Percentiles rank a stretch among this genome's conserved stretches.
Evolutionary conservation across 1,284 basidiomycete genomes (phyloP).

Genomic region (Mycosarcoma maydis): DNA sequence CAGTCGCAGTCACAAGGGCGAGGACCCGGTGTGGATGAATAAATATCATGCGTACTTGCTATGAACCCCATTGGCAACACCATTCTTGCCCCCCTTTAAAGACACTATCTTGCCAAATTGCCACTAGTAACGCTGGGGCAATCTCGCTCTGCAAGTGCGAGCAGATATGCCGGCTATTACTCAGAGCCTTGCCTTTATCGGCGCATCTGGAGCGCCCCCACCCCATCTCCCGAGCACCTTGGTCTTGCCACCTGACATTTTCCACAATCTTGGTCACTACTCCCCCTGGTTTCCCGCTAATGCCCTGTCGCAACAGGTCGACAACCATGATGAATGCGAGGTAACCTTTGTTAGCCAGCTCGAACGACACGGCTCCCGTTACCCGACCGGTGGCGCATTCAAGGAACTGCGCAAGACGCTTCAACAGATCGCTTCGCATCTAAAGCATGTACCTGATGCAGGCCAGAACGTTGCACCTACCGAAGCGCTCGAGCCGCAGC

Average conservation of each 20-base stretch:
- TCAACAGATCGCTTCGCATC: slow-evolving; percentile 38
- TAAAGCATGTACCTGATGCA: slow-evolving; percentile 22
- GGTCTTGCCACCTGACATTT: slow-evolving; percentile 28
- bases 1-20: no score
- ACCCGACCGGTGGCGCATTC: slow-evolving; percentile 39
- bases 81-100: no score
- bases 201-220: not conserved
- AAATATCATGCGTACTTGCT: no score
- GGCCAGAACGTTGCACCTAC: not conserved
- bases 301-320: not conserved
- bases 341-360: slow-evolving; percentile 46
- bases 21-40: no score
- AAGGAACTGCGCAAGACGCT: slow-evolving; percentile 37
- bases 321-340: slow-evolving; percentile 5
- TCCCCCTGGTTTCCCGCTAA: slow-evolving; percentile 41
- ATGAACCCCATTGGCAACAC: no score
- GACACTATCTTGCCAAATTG: no score
- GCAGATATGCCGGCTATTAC: slow-evolving; percentile 24
- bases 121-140: no score
- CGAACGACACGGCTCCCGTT: slow-evolving; percentile 44
- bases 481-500: slow-evolving; percentile 23
- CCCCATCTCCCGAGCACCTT: slow-evolving; percentile 11
- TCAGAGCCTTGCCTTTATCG: not conserved
- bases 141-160: not conserved
- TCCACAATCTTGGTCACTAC: slow-evolving; percentile 47